A percentile compares a stretch with the other conserved stretches of the same genome.
These are phyloP conservation scores for Diaporthe australafricana DNA, from an alignment of 2,329 filamentous ascomycete species.

Conservation along the genomic window DNA sequence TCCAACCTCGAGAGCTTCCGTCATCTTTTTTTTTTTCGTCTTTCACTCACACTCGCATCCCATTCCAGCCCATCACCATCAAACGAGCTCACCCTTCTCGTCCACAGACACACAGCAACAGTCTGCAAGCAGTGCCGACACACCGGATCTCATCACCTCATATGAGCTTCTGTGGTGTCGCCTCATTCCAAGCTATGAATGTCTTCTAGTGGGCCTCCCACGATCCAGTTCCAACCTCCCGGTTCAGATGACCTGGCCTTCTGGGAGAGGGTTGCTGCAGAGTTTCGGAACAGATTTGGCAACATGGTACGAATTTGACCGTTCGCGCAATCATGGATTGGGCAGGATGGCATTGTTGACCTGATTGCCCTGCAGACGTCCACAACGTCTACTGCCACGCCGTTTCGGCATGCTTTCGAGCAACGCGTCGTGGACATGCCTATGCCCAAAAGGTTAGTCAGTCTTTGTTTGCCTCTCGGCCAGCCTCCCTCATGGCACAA, in stretches of 20 bases:
- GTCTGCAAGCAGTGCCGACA: conserved; percentile 12
- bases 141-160: conserved; percentile 23
- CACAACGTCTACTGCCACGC: conserved; percentile 78
- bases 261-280: conserved; percentile 42
- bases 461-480: conserved; percentile 31
- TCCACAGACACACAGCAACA: background rate
- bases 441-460: conserved; percentile 87
- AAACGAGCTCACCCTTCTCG: background rate
- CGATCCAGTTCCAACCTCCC: conserved; percentile 36
- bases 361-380: conserved; percentile 64
- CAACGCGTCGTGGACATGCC: conserved; percentile 85
- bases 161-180: conserved; percentile 29
- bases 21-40: conserved; percentile 16
- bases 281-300: conserved; percentile 41
- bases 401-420: conserved; percentile 80
- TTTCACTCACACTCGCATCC: conserved; percentile 12
- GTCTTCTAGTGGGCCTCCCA: conserved; percentile 38
- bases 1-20: conserved; percentile 16
- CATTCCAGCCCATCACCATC: background rate
- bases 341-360: conserved; percentile 31
- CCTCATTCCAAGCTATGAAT: conserved; percentile 31
- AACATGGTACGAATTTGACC: conserved; percentile 43
- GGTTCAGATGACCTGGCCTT: conserved; percentile 41
- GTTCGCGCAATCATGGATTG: background rate
- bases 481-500: conserved; percentile 35